Conservation (phyloP, 2,329 filamentous ascomycete genomes). For the Fusarium sp. region DNA sequence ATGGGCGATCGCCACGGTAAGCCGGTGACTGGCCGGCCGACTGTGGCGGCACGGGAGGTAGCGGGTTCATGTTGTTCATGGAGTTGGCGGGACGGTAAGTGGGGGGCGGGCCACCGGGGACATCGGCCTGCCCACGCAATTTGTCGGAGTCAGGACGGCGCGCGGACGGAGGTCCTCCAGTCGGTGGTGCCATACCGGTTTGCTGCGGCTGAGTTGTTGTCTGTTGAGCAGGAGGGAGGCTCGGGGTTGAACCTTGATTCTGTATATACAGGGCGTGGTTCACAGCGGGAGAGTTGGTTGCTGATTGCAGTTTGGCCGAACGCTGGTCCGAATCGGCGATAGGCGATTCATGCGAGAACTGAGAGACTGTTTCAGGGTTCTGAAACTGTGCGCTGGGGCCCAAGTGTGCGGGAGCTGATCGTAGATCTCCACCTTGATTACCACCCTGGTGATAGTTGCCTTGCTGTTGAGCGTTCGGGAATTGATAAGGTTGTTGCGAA, state of each 20-base stretch:
- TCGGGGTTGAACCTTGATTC: slow-evolving; percentile 48
- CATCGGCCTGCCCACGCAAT: slow-evolving; percentile 55
- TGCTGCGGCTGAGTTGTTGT: slow-evolving; percentile 46
- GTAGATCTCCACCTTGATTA: slow-evolving; percentile 50
- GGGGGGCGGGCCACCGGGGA: slow-evolving; percentile 59
- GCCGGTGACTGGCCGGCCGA: slow-evolving; percentile 45
- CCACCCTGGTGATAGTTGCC: slow-evolving; percentile 39
- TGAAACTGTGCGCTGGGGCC: slow-evolving; percentile 47
- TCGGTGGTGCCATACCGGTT: slow-evolving; percentile 59
- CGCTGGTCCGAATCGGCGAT: slow-evolving; percentile 60
- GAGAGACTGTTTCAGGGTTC: slow-evolving; percentile 70
- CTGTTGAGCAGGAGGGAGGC: slow-evolving; percentile 45
- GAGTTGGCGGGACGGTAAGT: slow-evolving; percentile 63
- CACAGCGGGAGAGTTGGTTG: slow-evolving; percentile 56
- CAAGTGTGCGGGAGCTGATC: slow-evolving; percentile 50
- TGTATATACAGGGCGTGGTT: slow-evolving; percentile 52
- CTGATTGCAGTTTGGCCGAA: slow-evolving; percentile 55
- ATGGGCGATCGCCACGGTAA: slow-evolving; percentile 54
- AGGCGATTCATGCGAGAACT: slow-evolving; percentile 71
- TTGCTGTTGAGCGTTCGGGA: slow-evolving; percentile 50
- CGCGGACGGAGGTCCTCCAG: slow-evolving; percentile 55
- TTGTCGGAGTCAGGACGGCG: slow-evolving; percentile 64
- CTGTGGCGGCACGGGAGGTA: slow-evolving; percentile 54
- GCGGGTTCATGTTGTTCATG: slow-evolving; percentile 55
- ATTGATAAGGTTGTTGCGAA: slow-evolving; percentile 38